These are phyloP conservation scores for Serpula lacrymans DNA, from an alignment of 768 basidiomycete species.

Conservation along the genomic window DNA sequence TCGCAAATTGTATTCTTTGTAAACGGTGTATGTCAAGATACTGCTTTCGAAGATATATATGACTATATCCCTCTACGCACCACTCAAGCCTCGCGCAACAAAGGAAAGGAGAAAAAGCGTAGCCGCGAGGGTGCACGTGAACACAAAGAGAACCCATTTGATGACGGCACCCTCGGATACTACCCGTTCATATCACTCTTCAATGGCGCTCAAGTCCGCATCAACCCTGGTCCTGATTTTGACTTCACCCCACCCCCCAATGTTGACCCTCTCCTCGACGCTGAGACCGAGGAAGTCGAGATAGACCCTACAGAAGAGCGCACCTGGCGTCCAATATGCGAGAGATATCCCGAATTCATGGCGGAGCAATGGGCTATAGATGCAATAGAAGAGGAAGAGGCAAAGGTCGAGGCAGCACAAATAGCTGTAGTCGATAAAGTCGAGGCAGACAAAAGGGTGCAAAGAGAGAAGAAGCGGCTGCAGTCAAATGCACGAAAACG, in stretches of 20 bases:
- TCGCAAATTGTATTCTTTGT: slow-evolving; percentile 88
- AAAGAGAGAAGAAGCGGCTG: slow-evolving; percentile 46
- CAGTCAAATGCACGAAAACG: slow-evolving; percentile 52
- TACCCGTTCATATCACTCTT: slow-evolving; percentile 94
- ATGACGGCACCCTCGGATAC: slow-evolving; percentile 94
- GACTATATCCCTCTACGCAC: slow-evolving; percentile 83
- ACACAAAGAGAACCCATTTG: slow-evolving; percentile 80
- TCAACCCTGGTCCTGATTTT: slow-evolving; percentile 91
- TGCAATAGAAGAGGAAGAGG: slow-evolving; percentile 70
- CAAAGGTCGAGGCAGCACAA: slow-evolving; percentile 40
- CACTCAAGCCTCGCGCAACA: slow-evolving; percentile 52
- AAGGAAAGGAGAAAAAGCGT: slow-evolving; percentile 62
- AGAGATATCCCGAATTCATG: slow-evolving; percentile 85
- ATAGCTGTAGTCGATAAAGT: slow-evolving; percentile 45
- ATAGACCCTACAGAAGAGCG: slow-evolving; percentile 26
- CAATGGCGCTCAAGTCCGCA: slow-evolving; percentile 77
- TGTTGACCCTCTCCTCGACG: slow-evolving; percentile 59
- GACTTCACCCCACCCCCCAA: slow-evolving; percentile 75
- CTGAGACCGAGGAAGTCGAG: slow-evolving; percentile 29
- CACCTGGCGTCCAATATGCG: slow-evolving; percentile 77
- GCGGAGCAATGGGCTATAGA: slow-evolving; percentile 79
- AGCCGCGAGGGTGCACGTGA: slow-evolving; percentile 67
- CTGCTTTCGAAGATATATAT: slow-evolving; percentile 85
- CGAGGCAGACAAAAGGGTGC: slow-evolving; percentile 32
- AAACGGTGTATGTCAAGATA: slow-evolving; percentile 81